A percentile compares a stretch with the other conserved stretches of the same genome.
Conservation (phyloP, 192 early-diverging fungal species). For the Mortierella hygrophila region DNA sequence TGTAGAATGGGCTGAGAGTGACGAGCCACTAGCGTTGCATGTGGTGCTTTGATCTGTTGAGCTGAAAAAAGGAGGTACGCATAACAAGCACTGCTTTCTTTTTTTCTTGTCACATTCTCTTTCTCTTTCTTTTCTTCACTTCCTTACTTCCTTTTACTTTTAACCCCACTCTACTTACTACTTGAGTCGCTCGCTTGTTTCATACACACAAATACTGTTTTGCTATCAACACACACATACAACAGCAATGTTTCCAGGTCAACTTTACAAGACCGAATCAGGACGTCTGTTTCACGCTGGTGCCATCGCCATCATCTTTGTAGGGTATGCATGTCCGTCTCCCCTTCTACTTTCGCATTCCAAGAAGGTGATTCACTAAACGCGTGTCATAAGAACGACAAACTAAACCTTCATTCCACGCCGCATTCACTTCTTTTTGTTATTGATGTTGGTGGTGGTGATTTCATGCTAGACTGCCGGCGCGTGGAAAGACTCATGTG, state of each 20-base stretch:
- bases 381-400: neutral
- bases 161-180: neutral
- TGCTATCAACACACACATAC: neutral
- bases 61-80: neutral
- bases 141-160: neutral
- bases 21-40: too few relatives aligned
- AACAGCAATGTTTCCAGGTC: constrained; percentile 65
- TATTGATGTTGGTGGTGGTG: neutral
- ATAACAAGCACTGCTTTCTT: neutral
- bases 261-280: constrained; percentile 83
- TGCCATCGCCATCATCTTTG: constrained; percentile 81
- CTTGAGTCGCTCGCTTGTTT: neutral
- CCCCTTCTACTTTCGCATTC: neutral
- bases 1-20: too few relatives aligned
- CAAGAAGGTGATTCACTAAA: neutral
- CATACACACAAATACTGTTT: neutral
- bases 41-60: neutral
- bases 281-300: constrained; percentile 87
- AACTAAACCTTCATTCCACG: neutral
- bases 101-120: too few relatives aligned
- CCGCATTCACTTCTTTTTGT: neutral
- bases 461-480: constrained; percentile 70
- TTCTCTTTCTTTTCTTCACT: neutral
- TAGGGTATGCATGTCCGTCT: constrained; percentile 63
- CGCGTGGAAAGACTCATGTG: constrained; percentile 95